These are phyloP conservation scores for Pterocarpus santalinus DNA, from an alignment of 306 rosid genomes.

Conservation along the genomic window DNA sequence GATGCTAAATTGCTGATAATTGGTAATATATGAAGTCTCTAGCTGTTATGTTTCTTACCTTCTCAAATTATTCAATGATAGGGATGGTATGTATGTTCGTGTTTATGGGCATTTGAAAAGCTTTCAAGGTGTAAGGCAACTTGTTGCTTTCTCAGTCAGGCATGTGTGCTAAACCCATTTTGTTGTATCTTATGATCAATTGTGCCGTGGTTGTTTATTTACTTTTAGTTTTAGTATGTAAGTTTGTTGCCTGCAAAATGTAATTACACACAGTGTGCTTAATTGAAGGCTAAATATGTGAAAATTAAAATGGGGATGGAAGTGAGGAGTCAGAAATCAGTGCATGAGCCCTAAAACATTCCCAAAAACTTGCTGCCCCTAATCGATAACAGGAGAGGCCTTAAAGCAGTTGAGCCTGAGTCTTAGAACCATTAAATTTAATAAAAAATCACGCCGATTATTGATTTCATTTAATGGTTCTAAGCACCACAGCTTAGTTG, in stretches of 20 bases:
- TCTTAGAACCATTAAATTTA: slow-evolving; percentile 2
- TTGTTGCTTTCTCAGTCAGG: slow-evolving; percentile 90
- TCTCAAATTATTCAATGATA: slow-evolving; percentile 45
- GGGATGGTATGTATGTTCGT: slow-evolving; percentile 65
- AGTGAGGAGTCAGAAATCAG: background rate
- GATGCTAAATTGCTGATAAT: background rate
- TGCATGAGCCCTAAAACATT: background rate
- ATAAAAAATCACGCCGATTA: background rate
- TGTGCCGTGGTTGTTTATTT: slow-evolving; percentile 8
- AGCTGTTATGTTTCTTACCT: slow-evolving; percentile 35
- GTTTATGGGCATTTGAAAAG: slow-evolving; percentile 84
- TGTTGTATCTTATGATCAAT: background rate
- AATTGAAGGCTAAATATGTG: background rate
- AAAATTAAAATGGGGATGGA: background rate
- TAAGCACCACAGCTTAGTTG: background rate
- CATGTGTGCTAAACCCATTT: slow-evolving; percentile 32
- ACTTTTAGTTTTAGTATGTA: background rate
- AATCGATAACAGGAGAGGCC: background rate
- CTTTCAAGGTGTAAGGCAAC: slow-evolving; percentile 76
- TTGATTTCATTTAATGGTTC: background rate
- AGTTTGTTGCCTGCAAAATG: slow-evolving; percentile 17
- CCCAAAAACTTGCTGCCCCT: background rate
- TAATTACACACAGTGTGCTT: background rate
- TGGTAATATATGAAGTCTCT: background rate
- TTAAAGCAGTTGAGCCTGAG: background rate